A percentile compares a stretch with the other conserved stretches of the same genome.
phyloP scores from a whole-genome alignment of 2,329 filamentous ascomycete genomes.

The Nigrospora oryzae region DNA sequence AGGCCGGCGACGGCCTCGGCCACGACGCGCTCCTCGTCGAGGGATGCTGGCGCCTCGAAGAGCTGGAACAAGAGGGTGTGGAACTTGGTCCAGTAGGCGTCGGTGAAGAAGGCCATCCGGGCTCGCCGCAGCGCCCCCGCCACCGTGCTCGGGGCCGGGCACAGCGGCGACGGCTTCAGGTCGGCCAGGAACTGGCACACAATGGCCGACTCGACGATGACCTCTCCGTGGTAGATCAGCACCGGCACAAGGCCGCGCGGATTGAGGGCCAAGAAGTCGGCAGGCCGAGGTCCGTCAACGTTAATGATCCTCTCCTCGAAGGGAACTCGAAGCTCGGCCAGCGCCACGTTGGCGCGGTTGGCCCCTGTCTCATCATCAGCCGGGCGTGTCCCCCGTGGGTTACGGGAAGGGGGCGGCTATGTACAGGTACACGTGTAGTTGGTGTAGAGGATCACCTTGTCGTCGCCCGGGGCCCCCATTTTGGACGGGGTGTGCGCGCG shows the following conservation, averaged over 20 bases:
- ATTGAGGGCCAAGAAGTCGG: conserved; percentile 5
- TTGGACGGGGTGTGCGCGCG: neutral
- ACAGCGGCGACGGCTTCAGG: conserved; percentile 3
- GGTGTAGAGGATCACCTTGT: conserved; percentile 6
- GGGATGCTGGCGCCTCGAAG: neutral
- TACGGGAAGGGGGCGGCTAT: neutral
- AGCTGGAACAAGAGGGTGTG: conserved; percentile 4
- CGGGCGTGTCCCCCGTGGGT: neutral
- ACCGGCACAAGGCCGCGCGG: conserved; percentile 6
- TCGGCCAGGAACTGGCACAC: conserved; percentile 6
- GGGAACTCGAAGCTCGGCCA: conserved; percentile 2
- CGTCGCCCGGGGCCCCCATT: neutral
- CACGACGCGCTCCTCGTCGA: conserved; percentile 3
- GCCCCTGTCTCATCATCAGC: conserved; percentile 1
- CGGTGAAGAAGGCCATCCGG: conserved; percentile 5
- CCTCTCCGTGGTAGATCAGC: conserved; percentile 1
- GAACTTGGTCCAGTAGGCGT: conserved; percentile 6
- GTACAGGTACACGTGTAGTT: conserved; percentile 7
- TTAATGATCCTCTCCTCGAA: conserved; percentile 7
- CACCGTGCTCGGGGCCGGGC: conserved; percentile 2
- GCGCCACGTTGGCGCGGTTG: conserved; percentile 5
- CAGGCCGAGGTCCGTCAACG: conserved; percentile 5
- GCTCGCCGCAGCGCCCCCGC: conserved; percentile 6
- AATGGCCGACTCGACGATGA: conserved; percentile 6
- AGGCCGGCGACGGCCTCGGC: conserved; percentile 2